These are phyloP conservation scores for Mycena maculata DNA, from an alignment of 768 basidiomycete species.

Conservation along the genomic window DNA sequence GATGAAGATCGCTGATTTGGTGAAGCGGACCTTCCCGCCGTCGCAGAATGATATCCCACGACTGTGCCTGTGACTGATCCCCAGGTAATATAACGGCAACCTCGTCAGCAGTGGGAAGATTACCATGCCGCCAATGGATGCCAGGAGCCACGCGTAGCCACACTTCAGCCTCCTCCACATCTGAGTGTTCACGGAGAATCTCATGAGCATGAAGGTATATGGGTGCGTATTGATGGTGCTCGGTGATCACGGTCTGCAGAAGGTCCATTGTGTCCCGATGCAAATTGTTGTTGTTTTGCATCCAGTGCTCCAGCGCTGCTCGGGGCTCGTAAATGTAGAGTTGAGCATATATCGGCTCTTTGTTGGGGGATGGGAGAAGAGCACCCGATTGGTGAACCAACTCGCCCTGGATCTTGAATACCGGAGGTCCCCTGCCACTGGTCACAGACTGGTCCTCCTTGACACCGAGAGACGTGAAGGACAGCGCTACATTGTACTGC, in stretches of 20 bases:
- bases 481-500: constrained; percentile 21
- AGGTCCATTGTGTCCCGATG: no score
- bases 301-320: no score
- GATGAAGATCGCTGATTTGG: constrained; percentile 7
- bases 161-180: constrained; percentile 3
- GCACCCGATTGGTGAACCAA: no score
- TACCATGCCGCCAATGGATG: constrained; percentile 47
- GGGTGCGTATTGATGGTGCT: constrained; percentile 22
- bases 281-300: no score
- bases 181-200: constrained; percentile 31
- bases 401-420: no score
- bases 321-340: no score
- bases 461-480: no score
- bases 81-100: constrained; percentile 33
- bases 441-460: no score
- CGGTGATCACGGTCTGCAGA: no score
- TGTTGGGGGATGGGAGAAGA: no score
- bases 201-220: constrained; percentile 40
- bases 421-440: no score
- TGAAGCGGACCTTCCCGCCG: not conserved
- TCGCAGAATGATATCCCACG: constrained; percentile 1
- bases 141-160: constrained; percentile 7
- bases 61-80: not conserved
- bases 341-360: no score
- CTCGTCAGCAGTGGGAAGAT: constrained; percentile 48